Base-by-base conservation (phyloP, 1,284 basidiomycete genomes). In the Sporisorium iseilematis-ciliati region DNA sequence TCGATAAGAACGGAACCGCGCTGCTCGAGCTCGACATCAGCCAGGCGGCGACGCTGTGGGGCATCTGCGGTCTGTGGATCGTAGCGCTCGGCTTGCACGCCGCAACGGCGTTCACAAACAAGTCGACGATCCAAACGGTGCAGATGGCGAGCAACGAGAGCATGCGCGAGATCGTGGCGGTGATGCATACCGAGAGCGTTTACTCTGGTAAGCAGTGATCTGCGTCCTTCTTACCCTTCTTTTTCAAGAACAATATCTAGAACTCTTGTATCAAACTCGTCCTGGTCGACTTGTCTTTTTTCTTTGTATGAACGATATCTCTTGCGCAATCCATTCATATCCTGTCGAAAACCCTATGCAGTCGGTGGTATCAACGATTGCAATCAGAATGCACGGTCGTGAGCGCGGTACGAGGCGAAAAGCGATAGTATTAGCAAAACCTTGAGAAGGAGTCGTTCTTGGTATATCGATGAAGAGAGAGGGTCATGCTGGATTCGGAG, bases 161-260 rank as follows among this genome's bases (percentile, higher is more conserved):
- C 41, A 63, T 75, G 50, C 51, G 63, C 38, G 72, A 75, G 40
- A 75, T 75, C 38, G 63, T 70, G 10, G 72, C 66, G 7, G 66
- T 75, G 20, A 75, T 75, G 72, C 72, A 75, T 35, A 66, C 66
- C 33, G 72, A 75, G 53, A 63, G 66, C 59, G 57, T 75, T 18
- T 75, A 70, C 45, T 58, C 72, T 6, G 63, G 53, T 16, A 69
- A 71, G 56, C 62, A 71, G 46, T 71, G 53, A 40, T 23, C 49
- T 7, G 5, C n/a, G 14, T 25, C 10, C 7, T n/a, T n/a, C 20
- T 29, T 35, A 7, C 6, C 20, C 25, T 16, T 20, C 29, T 29
- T 4, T 29, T 29, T 21, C 45, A 29, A 46, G n/a, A 26, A 25
- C 23, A 26, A 8, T 12, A 31, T 31, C 26, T 7, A 7, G 5